These are phyloP conservation scores for Paxillus involutus DNA, from an alignment of 768 basidiomycete genomes.

Conservation along the genomic window DNA sequence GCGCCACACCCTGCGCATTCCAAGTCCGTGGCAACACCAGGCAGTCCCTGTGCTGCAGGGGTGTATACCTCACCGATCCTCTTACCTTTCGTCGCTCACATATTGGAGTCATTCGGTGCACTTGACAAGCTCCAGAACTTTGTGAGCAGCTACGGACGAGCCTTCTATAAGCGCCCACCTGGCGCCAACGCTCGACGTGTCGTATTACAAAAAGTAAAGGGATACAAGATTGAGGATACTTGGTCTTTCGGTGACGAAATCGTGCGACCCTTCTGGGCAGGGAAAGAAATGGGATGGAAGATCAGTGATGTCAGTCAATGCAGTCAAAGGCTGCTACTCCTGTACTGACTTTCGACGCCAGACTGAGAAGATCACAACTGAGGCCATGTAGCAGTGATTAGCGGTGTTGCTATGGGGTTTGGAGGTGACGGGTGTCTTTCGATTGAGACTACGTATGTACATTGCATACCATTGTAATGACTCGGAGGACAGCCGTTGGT, in stretches of 20 bases:
- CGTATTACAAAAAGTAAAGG: conserved; percentile 41
- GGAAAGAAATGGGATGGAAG: conserved; percentile 77
- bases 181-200: conserved; percentile 36
- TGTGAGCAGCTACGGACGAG: conserved; percentile 73
- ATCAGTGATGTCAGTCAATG: conserved; percentile 30
- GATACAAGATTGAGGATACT: conserved; percentile 43
- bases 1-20: conserved; percentile 81
- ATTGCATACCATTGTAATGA: background rate
- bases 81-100: conserved; percentile 84
- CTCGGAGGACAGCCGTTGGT: background rate
- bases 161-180: conserved; percentile 62
- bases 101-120: conserved; percentile 86
- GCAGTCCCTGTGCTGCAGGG: conserved; percentile 85
- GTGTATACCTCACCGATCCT: conserved; percentile 94
- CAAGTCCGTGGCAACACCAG: conserved; percentile 71
- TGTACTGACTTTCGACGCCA: background rate
- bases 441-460: background rate
- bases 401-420: background rate
- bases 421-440: background rate
- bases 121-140: conserved; percentile 81
- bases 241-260: conserved; percentile 46
- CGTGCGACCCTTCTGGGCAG: conserved; percentile 88
- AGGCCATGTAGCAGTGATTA: background rate
- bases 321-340: background rate
- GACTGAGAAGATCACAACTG: background rate